A percentile compares a stretch with the other conserved stretches of the same genome.
Conservation (phyloP, 2,329 filamentous ascomycete genomes). For the Trichoderma aggressivum region DNA sequence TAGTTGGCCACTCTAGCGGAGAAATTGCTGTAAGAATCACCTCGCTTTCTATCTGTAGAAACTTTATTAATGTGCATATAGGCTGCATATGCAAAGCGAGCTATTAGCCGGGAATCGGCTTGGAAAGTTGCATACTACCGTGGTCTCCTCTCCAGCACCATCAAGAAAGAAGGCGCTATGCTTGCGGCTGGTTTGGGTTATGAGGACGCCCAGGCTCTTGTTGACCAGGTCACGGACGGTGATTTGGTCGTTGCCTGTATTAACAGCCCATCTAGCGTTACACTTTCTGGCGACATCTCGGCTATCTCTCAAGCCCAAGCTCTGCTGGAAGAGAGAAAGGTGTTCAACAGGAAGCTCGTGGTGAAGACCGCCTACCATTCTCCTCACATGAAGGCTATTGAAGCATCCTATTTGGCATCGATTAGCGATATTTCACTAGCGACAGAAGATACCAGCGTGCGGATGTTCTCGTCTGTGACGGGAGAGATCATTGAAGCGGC, state of each 20-base stretch:
- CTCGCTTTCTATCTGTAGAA: neutral
- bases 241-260: neutral
- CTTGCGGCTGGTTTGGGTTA: neutral
- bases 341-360: neutral
- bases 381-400: neutral
- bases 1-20: neutral
- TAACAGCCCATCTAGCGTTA: neutral
- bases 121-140: neutral
- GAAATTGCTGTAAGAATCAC: neutral
- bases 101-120: neutral
- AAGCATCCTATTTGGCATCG: neutral
- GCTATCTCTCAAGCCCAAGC: neutral
- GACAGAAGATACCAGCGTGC: neutral
- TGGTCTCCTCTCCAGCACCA: neutral
- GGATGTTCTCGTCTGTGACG: neutral
- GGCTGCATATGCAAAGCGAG: neutral
- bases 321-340: neutral
- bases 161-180: neutral
- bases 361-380: neutral
- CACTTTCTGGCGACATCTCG: neutral
- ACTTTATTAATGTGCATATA: neutral
- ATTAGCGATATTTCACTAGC: neutral
- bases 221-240: neutral
- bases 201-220: neutral
- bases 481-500: neutral